Evolutionary conservation across 2,329 filamentous ascomycete genomes (phyloP).

Genomic region (Fusarium circinatum): DNA sequence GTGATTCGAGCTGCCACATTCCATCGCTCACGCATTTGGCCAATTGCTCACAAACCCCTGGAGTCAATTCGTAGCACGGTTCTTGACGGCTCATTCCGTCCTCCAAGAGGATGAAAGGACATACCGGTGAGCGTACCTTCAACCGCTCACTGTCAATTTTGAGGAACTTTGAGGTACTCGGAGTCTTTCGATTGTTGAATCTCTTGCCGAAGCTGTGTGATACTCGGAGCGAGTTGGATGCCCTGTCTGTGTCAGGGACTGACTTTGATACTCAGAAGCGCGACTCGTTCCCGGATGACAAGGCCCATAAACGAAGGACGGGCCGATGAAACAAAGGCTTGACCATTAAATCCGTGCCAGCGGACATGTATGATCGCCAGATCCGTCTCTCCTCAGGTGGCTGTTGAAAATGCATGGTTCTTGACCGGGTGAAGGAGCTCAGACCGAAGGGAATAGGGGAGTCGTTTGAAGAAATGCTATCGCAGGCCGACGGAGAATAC

Average conservation of each 20-base stretch:
- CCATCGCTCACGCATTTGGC: conserved; percentile 9
- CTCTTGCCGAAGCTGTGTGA: neutral
- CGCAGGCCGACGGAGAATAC: conserved; percentile 6
- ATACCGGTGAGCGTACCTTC: neutral
- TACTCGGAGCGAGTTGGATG: neutral
- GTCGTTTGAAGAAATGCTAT: neutral
- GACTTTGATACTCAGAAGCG: conserved; percentile 8
- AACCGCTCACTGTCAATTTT: neutral
- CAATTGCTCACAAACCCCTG: neutral
- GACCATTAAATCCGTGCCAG: conserved; percentile 15
- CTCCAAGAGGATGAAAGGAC: neutral
- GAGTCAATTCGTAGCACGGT: conserved; percentile 11
- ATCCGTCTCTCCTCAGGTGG: conserved; percentile 30
- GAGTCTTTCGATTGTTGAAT: neutral
- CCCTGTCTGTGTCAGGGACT: neutral
- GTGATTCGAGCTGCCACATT: conserved; percentile 32
- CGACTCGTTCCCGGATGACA: conserved; percentile 1
- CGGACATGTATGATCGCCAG: conserved; percentile 32
- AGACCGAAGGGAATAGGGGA: conserved; percentile 12
- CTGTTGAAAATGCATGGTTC: conserved; percentile 13
- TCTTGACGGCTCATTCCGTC: conserved; percentile 21
- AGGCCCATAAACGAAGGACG: conserved; percentile 16
- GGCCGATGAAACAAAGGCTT: conserved; percentile 36
- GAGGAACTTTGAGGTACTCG: neutral
- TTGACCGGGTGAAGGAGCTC: conserved; percentile 1